Conservation (phyloP, 352 stramenopile species). For the Aphanomyces cochlioides region DNA sequence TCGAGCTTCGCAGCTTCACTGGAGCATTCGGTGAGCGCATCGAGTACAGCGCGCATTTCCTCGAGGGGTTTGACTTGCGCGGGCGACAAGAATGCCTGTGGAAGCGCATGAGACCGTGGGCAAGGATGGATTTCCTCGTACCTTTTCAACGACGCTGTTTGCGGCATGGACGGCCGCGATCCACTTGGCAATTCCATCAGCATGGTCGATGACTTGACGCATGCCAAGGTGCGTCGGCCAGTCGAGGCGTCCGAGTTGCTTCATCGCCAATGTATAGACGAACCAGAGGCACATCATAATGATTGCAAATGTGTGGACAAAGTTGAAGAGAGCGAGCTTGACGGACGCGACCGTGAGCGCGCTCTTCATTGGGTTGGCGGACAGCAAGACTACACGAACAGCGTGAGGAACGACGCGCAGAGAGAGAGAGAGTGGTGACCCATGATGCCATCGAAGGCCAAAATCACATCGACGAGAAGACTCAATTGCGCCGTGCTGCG, state of each 20-base stretch:
- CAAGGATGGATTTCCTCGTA: not conserved
- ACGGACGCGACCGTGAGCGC: conserved; percentile 60
- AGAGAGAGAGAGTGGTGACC: not conserved
- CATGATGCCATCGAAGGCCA: conserved; percentile 10
- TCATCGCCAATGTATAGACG: conserved; percentile 34
- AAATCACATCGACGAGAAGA: conserved; percentile 29
- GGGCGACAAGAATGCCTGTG: conserved; percentile 5
- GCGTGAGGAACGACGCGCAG: not conserved
- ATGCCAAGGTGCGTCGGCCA: conserved; percentile 29
- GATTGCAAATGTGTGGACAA: conserved; percentile 39
- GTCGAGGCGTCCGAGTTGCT: conserved; percentile 20
- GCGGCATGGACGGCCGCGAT: conserved; percentile 37
- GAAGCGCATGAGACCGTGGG: not conserved
- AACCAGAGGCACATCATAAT: conserved; percentile 17
- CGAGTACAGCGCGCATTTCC: not conserved
- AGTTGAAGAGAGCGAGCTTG: conserved; percentile 43
- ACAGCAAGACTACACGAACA: conserved; percentile 43
- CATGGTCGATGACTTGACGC: conserved; percentile 28
- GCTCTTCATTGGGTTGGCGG: conserved; percentile 52
- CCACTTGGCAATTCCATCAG: conserved; percentile 33
- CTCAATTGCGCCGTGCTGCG: conserved; percentile 40
- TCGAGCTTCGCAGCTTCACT: not conserved
- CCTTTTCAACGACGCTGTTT: conserved; percentile 32
- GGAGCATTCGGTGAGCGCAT: not conserved
- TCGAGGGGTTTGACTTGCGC: not conserved